These are phyloP conservation scores for Macaranga tanarius DNA, from an alignment of 441 rosid genomes.

Conservation along the genomic window DNA sequence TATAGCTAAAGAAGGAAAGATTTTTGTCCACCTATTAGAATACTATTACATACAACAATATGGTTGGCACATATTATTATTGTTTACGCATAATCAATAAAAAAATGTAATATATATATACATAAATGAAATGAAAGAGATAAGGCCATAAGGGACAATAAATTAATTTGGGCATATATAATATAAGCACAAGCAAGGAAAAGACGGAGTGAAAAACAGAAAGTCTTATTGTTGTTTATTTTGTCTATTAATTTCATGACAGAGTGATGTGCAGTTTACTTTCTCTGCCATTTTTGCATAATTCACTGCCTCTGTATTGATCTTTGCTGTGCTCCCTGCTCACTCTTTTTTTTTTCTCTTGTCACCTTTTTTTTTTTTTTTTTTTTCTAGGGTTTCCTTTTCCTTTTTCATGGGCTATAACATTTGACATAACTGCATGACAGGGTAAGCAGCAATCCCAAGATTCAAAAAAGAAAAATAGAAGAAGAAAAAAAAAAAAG, in stretches of 20 bases:
- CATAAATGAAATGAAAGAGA: too few relatives aligned
- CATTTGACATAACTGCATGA: slow-evolving; percentile 12
- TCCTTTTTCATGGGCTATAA: slow-evolving; percentile 12
- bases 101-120: too few relatives aligned
- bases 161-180: background rate
- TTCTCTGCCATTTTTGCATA: slow-evolving; percentile 9
- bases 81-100: too few relatives aligned
- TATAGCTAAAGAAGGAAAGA: too few relatives aligned
- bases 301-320: background rate
- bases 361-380: background rate
- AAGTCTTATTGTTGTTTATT: background rate
- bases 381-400: slow-evolving; percentile 15
- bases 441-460: slow-evolving; percentile 25
- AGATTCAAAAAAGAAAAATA: background rate
- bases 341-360: background rate
- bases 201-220: slow-evolving; percentile 2
- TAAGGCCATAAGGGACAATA: too few relatives aligned
- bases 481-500: background rate
- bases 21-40: too few relatives aligned
- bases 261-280: slow-evolving; percentile 17
- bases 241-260: slow-evolving; percentile 12
- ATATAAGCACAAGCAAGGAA: background rate
- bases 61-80: too few relatives aligned
- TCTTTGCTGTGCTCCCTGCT: background rate
- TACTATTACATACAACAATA: too few relatives aligned